Evolutionary conservation across 2,329 filamentous ascomycete species (phyloP), one percentile per base, ranked within the genome.

Genomic region (Dothiorella sarmentorum): DNA sequence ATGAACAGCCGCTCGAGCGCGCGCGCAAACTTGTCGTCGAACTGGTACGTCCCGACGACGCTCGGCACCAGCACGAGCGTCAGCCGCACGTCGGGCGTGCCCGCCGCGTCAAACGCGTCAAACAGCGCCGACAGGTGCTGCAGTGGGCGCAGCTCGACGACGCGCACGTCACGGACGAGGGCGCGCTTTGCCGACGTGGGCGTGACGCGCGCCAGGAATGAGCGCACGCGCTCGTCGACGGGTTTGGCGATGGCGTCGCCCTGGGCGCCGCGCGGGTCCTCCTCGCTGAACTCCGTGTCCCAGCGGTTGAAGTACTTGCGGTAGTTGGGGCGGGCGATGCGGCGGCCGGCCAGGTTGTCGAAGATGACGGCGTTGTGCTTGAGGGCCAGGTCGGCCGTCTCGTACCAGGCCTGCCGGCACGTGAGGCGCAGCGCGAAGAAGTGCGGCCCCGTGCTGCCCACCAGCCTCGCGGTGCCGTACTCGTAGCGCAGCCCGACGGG

Each of bases 231-330:
- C 24, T 45, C 55, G 29, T 29, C 42, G n/a, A 58, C 24, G 31
- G 55, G 55, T 43, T 58, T 58, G 55, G 42, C 31, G 42, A 58
- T 47, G 31, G 35, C 35, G 55, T 58, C 55, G 49, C 49, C 33
- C 9, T 33, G 33, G 7, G 49, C 33, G 17, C 49, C 55, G 43
- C 33, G 44, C 17, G 55, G 55, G 43, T 47, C 35, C 33, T 58
- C 55, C 35, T 58, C 55, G 55, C 43, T 58, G 42, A 49, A 58
- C 55, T 58, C 55, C n/a, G 55, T 58, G 43, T 58, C 55, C 55
- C 55, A 58, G 43, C 55, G 55, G 35, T 58, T 49, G 33, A 58
- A 49, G 55, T 58, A 58, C 55, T 58, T 58, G 55, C 55, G 55
- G 22, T 49, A 58, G 43, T 58, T 58, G 31, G 55, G 55, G 4